A percentile compares a stretch with the other conserved stretches of the same genome.
These are phyloP conservation scores for Combretum micranthum DNA, from an alignment of 345 rosid species.

Conservation along the genomic window DNA sequence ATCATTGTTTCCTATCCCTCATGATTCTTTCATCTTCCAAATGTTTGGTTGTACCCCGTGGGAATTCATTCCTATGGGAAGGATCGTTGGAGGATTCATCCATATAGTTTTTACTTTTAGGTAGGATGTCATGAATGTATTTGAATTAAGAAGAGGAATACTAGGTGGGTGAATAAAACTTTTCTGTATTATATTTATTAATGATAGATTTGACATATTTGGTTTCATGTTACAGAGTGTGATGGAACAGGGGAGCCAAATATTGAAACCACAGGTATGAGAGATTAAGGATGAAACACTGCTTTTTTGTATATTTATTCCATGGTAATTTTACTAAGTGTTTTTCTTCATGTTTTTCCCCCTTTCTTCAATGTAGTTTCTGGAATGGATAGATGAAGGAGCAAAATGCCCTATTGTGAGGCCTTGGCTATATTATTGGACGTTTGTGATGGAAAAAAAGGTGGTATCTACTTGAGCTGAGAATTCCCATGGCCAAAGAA, in stretches of 20 bases:
- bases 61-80: no score
- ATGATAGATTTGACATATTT: no score
- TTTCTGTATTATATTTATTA: no score
- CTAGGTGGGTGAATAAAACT: no score
- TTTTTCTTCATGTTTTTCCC: not conserved
- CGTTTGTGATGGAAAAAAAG: slow-evolving; percentile 51
- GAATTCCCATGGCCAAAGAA: no score
- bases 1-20: no score
- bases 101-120: no score
- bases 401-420: slow-evolving; percentile 79
- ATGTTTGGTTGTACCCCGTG: no score
- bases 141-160: no score
- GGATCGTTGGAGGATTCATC: no score
- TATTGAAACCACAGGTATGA: slow-evolving; percentile 79
- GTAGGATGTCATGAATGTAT: no score
- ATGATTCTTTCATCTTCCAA: no score
- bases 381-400: slow-evolving; percentile 78
- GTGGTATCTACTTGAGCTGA: not conserved
- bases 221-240: slow-evolving; percentile 47
- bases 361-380: slow-evolving; percentile 42
- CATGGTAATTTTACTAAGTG: not conserved
- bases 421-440: slow-evolving; percentile 66
- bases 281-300: not conserved
- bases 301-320: not conserved
- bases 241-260: slow-evolving; percentile 96